Evolutionary conservation across 1,284 basidiomycete genomes (phyloP), one percentile per base, ranked within the genome.

Genomic region (Entoloma clypeatum): DNA sequence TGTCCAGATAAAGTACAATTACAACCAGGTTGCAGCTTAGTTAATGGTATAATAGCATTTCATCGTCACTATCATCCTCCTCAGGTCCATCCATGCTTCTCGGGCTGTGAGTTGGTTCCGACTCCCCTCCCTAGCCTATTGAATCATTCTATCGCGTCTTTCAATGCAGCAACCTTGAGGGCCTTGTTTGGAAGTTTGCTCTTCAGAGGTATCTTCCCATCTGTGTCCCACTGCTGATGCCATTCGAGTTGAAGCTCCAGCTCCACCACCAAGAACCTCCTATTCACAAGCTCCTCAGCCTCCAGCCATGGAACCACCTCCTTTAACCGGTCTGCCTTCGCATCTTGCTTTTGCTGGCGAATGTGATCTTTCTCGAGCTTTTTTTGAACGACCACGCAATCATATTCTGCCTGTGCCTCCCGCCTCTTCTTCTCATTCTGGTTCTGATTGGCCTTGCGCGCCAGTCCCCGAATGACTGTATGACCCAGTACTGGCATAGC

Each of bases 171-270:
- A 7, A 36, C 16, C 25, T 36, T 36, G 22, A 16, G 3, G 5
- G 24, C 16, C 24, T 25, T 26, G n/a, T 36, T 36, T 2, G 35
- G 8, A 2, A 36, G 13, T 25, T 36, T 25, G 25, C 19, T 36
- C 23, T 36, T 36, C 25, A 25, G 13, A 7, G 23, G 23, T 14
- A 26, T 25, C 8, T 14, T 6, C 25, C 7, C 17, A 16, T 36
- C 14, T 23, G 16, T 17, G n/a, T 36, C 25, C n/a, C 22, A 24
- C 14, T 25, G 22, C n/a, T 24, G 14, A 14, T 24, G 23, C 35
- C 35, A 36, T 13, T 36, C 24, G 18, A 36, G 35, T n/a, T 36
- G 35, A 4, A 36, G 35, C 14, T 36, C 35, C 10, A 22, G 5
- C n/a, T 23, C n/a, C 7, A n/a, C 14, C 4, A 8, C 22, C 18